phyloP scores from a whole-genome alignment of 176 grass and related monocot genomes.

The Coix lacrymajobi region DNA sequence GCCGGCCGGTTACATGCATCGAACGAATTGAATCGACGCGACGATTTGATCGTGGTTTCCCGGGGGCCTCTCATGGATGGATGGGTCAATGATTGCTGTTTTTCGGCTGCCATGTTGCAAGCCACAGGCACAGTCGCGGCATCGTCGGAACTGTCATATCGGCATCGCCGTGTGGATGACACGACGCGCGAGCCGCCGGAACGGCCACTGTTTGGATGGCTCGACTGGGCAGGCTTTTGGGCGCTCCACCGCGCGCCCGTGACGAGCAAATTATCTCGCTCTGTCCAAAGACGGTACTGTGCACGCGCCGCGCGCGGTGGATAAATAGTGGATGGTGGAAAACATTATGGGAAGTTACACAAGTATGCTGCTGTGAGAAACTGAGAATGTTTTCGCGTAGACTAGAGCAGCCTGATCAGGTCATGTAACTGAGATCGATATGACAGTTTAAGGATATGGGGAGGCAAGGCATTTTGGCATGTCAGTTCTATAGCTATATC shows the following conservation, averaged over 20 bases:
- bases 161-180: background rate
- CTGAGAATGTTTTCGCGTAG: background rate
- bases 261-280: background rate
- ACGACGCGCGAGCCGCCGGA: background rate
- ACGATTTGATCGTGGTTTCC: background rate
- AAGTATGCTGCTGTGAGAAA: background rate
- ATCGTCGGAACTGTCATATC: background rate
- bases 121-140: background rate
- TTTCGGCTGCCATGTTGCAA: background rate
- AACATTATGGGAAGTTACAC: background rate
- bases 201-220: background rate
- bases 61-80: too few species aligned
- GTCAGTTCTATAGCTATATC: background rate
- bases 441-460: background rate
- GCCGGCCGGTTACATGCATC: background rate
- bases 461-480: background rate
- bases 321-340: background rate
- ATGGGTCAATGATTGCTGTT: slow-evolving; percentile 43
- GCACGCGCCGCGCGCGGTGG: background rate
- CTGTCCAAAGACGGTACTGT: background rate
- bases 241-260: background rate
- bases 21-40: background rate
- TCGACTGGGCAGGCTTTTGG: background rate
- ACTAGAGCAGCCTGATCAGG: background rate
- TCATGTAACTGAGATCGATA: background rate